Evolutionary conservation across 108 stramenopile species (phyloP).

Genomic region (Asterionellopsis glacialis): DNA sequence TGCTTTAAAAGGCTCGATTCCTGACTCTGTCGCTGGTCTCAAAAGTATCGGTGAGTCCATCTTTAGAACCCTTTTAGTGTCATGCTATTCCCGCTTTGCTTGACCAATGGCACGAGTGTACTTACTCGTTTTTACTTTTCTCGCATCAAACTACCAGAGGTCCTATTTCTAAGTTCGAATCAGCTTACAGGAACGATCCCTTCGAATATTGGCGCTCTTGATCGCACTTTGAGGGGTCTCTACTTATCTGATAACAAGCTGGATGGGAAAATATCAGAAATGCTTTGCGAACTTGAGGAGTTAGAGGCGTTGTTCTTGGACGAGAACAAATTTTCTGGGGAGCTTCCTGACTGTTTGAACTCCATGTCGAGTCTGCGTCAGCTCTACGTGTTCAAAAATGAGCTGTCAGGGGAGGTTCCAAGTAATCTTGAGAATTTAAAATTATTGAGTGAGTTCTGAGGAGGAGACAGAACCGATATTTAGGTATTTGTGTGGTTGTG

Average conservation of each 20-base stretch:
- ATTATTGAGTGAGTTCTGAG: conserved; percentile 14
- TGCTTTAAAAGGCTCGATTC: conserved; percentile 40
- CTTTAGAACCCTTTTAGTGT: background rate
- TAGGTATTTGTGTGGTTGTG: background rate
- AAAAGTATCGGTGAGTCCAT: background rate
- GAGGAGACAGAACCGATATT: background rate
- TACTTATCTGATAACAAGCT: conserved; percentile 60
- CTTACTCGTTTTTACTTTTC: background rate
- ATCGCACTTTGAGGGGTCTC: conserved; percentile 32
- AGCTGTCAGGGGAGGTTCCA: conserved; percentile 36
- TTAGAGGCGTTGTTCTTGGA: conserved; percentile 47
- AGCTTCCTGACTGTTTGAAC: conserved; percentile 57
- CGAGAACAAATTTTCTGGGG: conserved; percentile 43
- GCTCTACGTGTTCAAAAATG: conserved; percentile 44
- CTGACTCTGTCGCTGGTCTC: conserved; percentile 16
- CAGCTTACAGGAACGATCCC: conserved; percentile 37
- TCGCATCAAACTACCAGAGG: conserved; percentile 13
- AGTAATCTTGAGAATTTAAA: conserved; percentile 14
- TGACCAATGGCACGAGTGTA: background rate
- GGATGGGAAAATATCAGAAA: conserved; percentile 48
- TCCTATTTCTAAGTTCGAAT: conserved; percentile 38
- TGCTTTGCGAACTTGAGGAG: conserved; percentile 28
- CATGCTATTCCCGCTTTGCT: background rate
- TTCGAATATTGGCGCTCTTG: conserved; percentile 20
- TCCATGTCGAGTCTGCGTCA: conserved; percentile 46